phyloP scores from a whole-genome alignment of 2,329 filamentous ascomycete genomes.

The Talaromyces sp. region DNA sequence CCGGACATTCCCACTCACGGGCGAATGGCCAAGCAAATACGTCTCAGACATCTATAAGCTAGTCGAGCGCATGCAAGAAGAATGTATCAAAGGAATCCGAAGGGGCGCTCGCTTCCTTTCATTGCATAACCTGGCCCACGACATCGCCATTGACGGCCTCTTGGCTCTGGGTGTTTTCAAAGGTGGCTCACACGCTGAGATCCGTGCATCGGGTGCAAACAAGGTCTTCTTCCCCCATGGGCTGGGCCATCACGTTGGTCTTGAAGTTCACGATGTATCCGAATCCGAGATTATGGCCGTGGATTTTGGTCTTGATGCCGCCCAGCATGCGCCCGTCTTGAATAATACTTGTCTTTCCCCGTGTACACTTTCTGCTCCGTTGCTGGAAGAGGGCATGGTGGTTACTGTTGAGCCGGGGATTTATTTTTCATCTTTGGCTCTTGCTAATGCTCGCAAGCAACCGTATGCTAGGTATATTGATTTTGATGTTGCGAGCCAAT shows the following conservation, averaged over 20 bases:
- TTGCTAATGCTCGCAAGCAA: constrained; percentile 37
- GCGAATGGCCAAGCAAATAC: constrained; percentile 63
- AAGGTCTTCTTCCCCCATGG: constrained; percentile 48
- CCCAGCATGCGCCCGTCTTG: constrained; percentile 17
- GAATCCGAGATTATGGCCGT: constrained; percentile 38
- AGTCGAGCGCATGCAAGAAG: constrained; percentile 83
- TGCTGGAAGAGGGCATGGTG: constrained; percentile 57
- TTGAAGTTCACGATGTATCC: constrained; percentile 50
- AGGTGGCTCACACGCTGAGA: constrained; percentile 59
- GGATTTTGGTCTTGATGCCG: constrained; percentile 12
- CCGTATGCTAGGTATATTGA: constrained; percentile 41
- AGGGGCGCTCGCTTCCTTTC: constrained; percentile 79
- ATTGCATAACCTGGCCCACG: constrained; percentile 77
- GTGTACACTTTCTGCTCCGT: constrained; percentile 37
- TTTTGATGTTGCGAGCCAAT: constrained; percentile 42
- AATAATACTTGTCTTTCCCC: constrained; percentile 27
- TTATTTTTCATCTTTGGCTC: constrained; percentile 44
- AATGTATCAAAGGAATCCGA: constrained; percentile 72
- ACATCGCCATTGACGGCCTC: constrained; percentile 78
- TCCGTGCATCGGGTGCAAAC: constrained; percentile 40
- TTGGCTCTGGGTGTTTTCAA: constrained; percentile 74
- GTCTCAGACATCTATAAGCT: constrained; percentile 77
- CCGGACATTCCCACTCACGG: constrained; percentile 80
- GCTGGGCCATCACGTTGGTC: constrained; percentile 62
- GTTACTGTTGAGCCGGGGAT: constrained; percentile 60